These are phyloP conservation scores for Diaporthe destruens DNA, from an alignment of 2,329 filamentous ascomycete genomes.

Conservation along the genomic window DNA sequence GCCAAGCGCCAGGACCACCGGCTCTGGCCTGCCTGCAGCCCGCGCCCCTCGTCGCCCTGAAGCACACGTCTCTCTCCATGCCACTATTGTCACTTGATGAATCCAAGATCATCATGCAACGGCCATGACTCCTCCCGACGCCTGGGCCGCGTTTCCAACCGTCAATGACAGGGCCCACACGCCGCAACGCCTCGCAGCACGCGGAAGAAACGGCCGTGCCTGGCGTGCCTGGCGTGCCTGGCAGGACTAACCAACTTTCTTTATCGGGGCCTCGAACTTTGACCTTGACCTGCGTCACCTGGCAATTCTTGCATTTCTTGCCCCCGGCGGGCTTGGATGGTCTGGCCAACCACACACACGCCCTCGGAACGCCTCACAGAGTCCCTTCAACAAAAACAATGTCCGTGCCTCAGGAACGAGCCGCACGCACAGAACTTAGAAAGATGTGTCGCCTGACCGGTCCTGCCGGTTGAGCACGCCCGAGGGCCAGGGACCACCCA, in stretches of 20 bases:
- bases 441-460: neutral
- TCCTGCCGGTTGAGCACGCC: neutral
- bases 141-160: too few relatives aligned
- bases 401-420: conserved; percentile 30
- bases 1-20: conserved; percentile 28
- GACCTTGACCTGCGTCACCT: neutral
- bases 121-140: conserved; percentile 11
- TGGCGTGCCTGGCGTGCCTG: neutral
- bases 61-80: neutral
- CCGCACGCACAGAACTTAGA: conserved; percentile 25
- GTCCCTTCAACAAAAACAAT: neutral
- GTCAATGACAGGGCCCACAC: too few relatives aligned
- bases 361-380: conserved; percentile 18
- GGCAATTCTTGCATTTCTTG: neutral
- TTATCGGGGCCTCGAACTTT: conserved; percentile 6
- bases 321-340: neutral
- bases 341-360: conserved; percentile 21
- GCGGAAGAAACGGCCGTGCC: neutral
- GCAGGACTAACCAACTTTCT: neutral
- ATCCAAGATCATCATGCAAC: conserved; percentile 17
- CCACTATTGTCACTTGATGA: conserved; percentile 2
- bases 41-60: too few relatives aligned
- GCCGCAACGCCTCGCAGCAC: conserved; percentile 3
- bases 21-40: too few relatives aligned
- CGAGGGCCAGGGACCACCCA: neutral